Percentiles rank a stretch among this genome's conserved stretches.
Evolutionary conservation across 2,329 filamentous ascomycete genomes (phyloP).

Genomic region (Parafenestella ontariensis): DNA sequence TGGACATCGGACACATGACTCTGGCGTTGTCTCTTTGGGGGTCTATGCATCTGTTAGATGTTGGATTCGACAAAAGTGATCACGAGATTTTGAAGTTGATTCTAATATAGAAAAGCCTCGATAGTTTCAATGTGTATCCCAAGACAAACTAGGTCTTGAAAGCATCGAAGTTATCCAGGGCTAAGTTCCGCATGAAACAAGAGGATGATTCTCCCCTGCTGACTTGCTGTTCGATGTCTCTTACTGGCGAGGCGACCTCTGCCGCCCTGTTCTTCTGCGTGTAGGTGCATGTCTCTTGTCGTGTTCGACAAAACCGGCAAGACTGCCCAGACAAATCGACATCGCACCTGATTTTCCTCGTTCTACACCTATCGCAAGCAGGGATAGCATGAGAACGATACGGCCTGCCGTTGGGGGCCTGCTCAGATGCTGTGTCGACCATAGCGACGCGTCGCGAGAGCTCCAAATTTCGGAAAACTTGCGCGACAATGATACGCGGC

Average conservation of each 20-base stretch:
- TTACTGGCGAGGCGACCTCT: not conserved
- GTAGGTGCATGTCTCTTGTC: constrained; percentile 13
- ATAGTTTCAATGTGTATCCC: no score
- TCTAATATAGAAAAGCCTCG: no score
- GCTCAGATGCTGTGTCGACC: not conserved
- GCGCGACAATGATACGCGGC: not conserved
- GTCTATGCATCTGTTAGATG: not conserved
- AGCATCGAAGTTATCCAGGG: not conserved
- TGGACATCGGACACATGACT: not conserved
- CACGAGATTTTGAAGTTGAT: no score
- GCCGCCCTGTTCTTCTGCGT: not conserved
- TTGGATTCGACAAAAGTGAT: not conserved
- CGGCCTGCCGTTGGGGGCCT: not conserved
- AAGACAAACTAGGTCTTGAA: no score
- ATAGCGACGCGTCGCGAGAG: not conserved
- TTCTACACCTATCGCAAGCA: not conserved
- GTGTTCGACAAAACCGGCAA: constrained; percentile 24
- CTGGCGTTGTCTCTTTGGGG: constrained; percentile 5
- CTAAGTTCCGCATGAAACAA: not conserved
- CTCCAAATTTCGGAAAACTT: not conserved
- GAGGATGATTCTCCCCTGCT: not conserved
- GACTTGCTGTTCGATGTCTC: not conserved
- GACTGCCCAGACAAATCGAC: constrained; percentile 18
- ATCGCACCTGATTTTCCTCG: constrained; percentile 1
- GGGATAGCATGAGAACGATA: not conserved